Base-by-base conservation (phyloP, 148 eudicot species). In the Silene latifolia region DNA sequence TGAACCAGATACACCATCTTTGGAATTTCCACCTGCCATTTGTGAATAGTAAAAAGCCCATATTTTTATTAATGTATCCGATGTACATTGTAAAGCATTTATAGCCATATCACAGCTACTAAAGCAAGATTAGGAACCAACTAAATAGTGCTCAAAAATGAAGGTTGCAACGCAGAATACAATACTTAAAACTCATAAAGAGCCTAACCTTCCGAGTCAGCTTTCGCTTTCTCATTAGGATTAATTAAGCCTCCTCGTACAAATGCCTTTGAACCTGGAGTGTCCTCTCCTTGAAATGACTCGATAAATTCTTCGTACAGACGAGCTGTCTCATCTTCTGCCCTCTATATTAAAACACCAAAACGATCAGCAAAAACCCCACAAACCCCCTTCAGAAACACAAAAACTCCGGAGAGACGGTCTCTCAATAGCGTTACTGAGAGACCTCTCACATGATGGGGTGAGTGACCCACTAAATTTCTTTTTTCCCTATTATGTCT, bases 1-100 rank as follows among this genome's bases (percentile, higher is more conserved):
- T 87, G 97, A 81, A 90, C 99, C 97, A 86, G 99, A 95, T 83
- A 90, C 95, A 89, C 90, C 99, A 86, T 95, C 97, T 95, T 89
- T 95, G 89, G 99, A 92, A 87, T 89, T 95, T 95, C 99, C 97
- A 92, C 97, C 97, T 95, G 99, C 96, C 93, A 94, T 94, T 91
- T 89, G 89, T 72, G 93, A 85, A 91, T 87, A 91, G 87, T 86
- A 89, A 81, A 90, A 92, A 89, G 94, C 83, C 96, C 97, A 90
- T 89, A 80, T 65, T 84, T 89, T 95, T 90, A 93, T 89, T 88
- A 93, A 91, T 83, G 83, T 75, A 76, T 85, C 85, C 90, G 79
- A 72, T 66, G 71, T 67, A 82, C 77, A 92, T 69, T 80, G 71
- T 78, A 88, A 87, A 89, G 71, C 77, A 88, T 81, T 81, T 84